Evolutionary conservation across 192 early-diverging fungal genomes (phyloP).

Genomic region (Coemansia sp.): DNA sequence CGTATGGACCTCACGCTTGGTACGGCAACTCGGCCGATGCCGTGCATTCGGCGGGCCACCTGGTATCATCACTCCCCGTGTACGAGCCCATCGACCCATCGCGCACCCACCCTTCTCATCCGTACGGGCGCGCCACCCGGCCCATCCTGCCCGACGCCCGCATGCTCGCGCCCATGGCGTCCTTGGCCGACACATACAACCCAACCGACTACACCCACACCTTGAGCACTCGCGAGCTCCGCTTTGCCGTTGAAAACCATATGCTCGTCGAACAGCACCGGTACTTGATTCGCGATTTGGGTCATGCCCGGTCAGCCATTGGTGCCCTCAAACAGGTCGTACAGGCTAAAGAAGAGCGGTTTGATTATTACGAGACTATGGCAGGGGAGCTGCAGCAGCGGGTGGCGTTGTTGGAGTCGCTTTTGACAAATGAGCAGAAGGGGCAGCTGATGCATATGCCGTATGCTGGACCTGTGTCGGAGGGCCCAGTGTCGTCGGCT

Average conservation of each 20-base stretch:
- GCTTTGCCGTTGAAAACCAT: conserved; percentile 49
- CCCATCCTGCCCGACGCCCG: conserved; percentile 34
- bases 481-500: background rate
- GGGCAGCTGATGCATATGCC: conserved; percentile 23
- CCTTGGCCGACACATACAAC: conserved; percentile 30
- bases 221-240: conserved; percentile 47
- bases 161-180: conserved; percentile 51
- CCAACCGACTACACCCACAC: conserved; percentile 8
- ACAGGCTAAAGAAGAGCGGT: conserved; percentile 46
- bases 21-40: background rate
- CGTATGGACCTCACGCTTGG: conserved; percentile 1
- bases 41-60: conserved; percentile 6
- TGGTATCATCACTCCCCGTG: conserved; percentile 35
- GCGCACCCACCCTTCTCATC: background rate
- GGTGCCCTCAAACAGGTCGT: conserved; percentile 46
- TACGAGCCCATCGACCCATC: conserved; percentile 50
- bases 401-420: conserved; percentile 25
- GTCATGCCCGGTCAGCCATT: conserved; percentile 49
- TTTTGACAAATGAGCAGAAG: conserved; percentile 31
- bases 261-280: conserved; percentile 54
- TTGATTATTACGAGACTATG: conserved; percentile 35
- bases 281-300: conserved; percentile 46
- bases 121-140: conserved; percentile 27
- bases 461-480: conserved; percentile 6
- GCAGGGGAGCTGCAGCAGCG: conserved; percentile 40